Conservation (phyloP, 2,329 filamentous ascomycete species). For the Aspergillus tamarii region DNA sequence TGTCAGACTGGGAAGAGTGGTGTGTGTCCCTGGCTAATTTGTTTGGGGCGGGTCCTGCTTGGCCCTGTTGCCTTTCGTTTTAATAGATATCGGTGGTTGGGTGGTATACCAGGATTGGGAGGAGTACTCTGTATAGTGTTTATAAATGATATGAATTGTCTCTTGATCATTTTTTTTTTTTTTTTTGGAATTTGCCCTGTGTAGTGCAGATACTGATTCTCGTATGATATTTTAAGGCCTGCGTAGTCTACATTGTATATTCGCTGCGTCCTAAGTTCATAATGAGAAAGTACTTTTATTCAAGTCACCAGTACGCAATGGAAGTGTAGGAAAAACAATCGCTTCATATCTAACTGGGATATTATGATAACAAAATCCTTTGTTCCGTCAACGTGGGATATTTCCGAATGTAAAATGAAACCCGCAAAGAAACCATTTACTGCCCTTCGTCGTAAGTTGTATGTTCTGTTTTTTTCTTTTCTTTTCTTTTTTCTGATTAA, state of each 20-base stretch:
- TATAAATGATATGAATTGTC: background rate
- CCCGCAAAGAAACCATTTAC: constrained; percentile 49
- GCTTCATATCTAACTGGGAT: constrained; percentile 25
- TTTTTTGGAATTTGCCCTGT: background rate
- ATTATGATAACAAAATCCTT: constrained; percentile 24
- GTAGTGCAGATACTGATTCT: background rate
- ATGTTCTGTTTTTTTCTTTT: constrained; percentile 30
- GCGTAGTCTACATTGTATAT: background rate
- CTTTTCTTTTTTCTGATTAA: constrained; percentile 19
- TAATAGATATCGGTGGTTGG: constrained; percentile 16
- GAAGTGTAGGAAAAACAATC: constrained; percentile 11
- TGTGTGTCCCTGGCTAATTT: constrained; percentile 36
- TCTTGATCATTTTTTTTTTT: background rate
- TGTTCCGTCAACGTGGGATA: constrained; percentile 22
- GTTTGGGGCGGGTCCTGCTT: constrained; percentile 27
- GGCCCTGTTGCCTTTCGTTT: constrained; percentile 9
- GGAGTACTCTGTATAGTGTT: background rate
- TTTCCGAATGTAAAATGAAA: constrained; percentile 29
- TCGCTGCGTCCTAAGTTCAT: background rate
- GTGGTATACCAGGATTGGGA: background rate
- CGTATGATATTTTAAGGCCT: background rate
- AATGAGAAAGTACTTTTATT: background rate
- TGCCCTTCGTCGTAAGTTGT: constrained; percentile 34
- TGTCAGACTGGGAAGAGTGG: constrained; percentile 27
- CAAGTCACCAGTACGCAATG: background rate